Conservation (phyloP, 345 rosid genomes). For the Pistacia integerrima region DNA sequence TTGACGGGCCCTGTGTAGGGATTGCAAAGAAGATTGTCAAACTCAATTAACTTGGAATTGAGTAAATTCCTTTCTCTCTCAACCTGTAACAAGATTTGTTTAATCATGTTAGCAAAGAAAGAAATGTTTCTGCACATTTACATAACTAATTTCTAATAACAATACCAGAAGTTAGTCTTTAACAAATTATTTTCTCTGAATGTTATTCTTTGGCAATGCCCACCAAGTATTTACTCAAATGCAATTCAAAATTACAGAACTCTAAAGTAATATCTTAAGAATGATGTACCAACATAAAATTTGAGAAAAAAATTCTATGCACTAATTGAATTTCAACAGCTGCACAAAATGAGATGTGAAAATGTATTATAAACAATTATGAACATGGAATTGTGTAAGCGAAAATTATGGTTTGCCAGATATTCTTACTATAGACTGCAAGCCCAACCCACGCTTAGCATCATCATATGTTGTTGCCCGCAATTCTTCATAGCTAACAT, state of each 20-base stretch:
- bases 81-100: slow-evolving; percentile 45
- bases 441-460: slow-evolving; percentile 62
- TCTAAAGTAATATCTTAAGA: neutral
- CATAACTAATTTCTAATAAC: neutral
- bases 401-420: neutral
- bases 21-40: slow-evolving; percentile 57
- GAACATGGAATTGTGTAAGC: slow-evolving; percentile 7
- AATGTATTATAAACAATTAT: neutral
- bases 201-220: neutral
- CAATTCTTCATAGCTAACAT: slow-evolving; percentile 82
- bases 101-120: slow-evolving; percentile 3
- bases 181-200: neutral
- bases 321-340: neutral
- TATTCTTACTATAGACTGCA: slow-evolving; percentile 81
- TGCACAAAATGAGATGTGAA: neutral
- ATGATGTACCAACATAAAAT: neutral
- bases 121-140: neutral
- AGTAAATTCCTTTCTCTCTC: slow-evolving; percentile 74
- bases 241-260: neutral
- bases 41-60: slow-evolving; percentile 61
- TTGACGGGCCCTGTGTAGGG: slow-evolving; percentile 50
- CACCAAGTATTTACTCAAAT: too few relatives aligned
- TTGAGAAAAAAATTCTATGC: slow-evolving; percentile 2
- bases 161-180: neutral
- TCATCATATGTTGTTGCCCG: slow-evolving; percentile 80